Percentiles rank a stretch among this genome's conserved stretches.
phyloP scores from a whole-genome alignment of 2,329 filamentous ascomycete genomes.

The Pseudogymnoascus sp. region DNA sequence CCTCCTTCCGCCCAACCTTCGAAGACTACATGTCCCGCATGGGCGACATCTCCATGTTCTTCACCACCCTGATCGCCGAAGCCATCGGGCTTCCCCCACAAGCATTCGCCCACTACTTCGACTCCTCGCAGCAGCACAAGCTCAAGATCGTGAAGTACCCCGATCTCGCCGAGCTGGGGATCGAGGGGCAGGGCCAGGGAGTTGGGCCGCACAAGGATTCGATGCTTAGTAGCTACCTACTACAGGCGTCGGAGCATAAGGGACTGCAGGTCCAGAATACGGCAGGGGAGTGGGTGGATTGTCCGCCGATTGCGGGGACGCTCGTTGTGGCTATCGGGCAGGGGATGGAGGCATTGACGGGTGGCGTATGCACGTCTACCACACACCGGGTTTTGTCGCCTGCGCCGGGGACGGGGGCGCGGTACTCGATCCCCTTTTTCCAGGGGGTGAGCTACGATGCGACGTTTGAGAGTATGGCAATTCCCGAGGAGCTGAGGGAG shows the following conservation, averaged over 20 bases:
- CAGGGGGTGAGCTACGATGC: conserved; percentile 76
- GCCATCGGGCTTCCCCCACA: conserved; percentile 62
- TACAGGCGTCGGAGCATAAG: conserved; percentile 68
- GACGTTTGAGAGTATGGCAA: conserved; percentile 58
- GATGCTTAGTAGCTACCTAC: conserved; percentile 73
- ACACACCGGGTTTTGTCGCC: conserved; percentile 80
- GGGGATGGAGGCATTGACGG: conserved; percentile 76
- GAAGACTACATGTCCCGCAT: conserved; percentile 70
- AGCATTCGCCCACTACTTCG: conserved; percentile 72
- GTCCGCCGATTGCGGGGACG: conserved; percentile 65
- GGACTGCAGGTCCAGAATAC: conserved; percentile 81
- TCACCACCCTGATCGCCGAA: conserved; percentile 76
- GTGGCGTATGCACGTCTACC: conserved; percentile 72
- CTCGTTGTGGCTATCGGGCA: conserved; percentile 84
- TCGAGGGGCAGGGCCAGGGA: conserved; percentile 43
- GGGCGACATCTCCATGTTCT: conserved; percentile 62
- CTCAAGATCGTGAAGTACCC: conserved; percentile 86
- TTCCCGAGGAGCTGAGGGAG: conserved; percentile 55
- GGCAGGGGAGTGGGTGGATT: conserved; percentile 72
- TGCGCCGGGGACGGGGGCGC: conserved; percentile 56
- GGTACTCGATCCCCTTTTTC: conserved; percentile 81
- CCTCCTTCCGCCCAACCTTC: conserved; percentile 60
- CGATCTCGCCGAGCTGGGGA: conserved; percentile 53
- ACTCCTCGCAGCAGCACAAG: conserved; percentile 65
- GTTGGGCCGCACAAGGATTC: conserved; percentile 79